Percentiles rank a stretch among this genome's conserved stretches.
These are phyloP conservation scores for Calonectria naviculata DNA, from an alignment of 2,329 filamentous ascomycete species.

Conservation along the genomic window DNA sequence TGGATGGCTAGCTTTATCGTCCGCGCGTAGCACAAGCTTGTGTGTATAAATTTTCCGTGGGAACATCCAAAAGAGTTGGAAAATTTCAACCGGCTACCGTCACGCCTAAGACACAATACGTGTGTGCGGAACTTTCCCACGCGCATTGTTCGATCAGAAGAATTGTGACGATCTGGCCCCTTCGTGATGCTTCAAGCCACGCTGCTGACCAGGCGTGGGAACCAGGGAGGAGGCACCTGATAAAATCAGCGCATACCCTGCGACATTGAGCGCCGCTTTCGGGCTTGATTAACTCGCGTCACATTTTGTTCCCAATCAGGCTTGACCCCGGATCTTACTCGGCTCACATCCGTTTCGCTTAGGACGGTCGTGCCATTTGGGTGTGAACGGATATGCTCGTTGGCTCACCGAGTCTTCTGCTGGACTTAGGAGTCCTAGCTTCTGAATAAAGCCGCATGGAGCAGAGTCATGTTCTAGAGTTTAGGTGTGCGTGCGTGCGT, in stretches of 20 bases:
- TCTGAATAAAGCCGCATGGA: neutral
- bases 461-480: neutral
- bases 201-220: conserved; percentile 10
- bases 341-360: conserved; percentile 16
- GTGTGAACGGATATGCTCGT: neutral
- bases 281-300: conserved; percentile 13
- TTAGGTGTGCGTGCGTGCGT: neutral
- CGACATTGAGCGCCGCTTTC: conserved; percentile 3
- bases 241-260: conserved; percentile 9
- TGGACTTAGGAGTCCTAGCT: neutral
- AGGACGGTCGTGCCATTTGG: neutral
- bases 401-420: conserved; percentile 5
- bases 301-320: conserved; percentile 6
- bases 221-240: conserved; percentile 11
- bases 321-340: conserved; percentile 14
- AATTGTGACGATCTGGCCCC: conserved; percentile 15
- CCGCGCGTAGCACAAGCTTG: neutral
- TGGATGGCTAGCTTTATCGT: neutral
- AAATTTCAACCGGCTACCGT: neutral
- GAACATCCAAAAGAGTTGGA: neutral
- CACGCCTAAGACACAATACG: neutral
- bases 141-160: neutral
- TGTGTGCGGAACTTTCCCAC: neutral
- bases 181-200: conserved; percentile 2
- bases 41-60: conserved; percentile 8